phyloP scores from a whole-genome alignment of 192 early-diverging fungal genomes.

The Dissophora ornata region DNA sequence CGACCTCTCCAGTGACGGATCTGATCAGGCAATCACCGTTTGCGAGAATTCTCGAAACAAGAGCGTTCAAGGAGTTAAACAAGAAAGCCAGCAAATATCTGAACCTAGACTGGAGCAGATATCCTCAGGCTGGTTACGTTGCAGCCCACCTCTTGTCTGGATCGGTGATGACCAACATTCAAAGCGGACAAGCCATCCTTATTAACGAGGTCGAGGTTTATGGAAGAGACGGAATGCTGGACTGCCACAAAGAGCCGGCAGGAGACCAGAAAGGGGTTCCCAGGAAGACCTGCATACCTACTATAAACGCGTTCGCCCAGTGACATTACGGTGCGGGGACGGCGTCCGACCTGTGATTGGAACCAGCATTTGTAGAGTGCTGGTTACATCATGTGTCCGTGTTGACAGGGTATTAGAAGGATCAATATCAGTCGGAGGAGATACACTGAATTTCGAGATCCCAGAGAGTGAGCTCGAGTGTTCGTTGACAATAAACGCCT shows the following conservation, averaged over 20 bases:
- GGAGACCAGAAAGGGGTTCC: slow-evolving; percentile 1
- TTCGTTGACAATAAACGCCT: slow-evolving; percentile 1
- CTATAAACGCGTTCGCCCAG: slow-evolving; percentile 8
- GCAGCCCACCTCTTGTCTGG: slow-evolving; percentile 5
- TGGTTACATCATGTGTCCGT: background rate
- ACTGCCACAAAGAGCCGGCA: slow-evolving; percentile 1
- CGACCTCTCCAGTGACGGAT: background rate
- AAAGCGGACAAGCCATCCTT: background rate
- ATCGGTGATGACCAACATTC: background rate
- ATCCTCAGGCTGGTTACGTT: slow-evolving; percentile 2
- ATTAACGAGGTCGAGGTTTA: slow-evolving; percentile 10
- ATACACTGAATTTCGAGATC: background rate
- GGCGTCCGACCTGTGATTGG: slow-evolving; percentile 9
- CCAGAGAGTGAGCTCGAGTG: slow-evolving; percentile 3
- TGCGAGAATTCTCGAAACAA: background rate
- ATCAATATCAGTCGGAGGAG: background rate
- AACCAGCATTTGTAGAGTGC: background rate
- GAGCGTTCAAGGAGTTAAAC: background rate
- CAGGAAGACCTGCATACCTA: slow-evolving; percentile 1
- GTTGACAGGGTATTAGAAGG: background rate
- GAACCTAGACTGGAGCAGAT: slow-evolving; percentile 5
- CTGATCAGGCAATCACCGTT: background rate
- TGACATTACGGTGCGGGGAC: slow-evolving; percentile 4
- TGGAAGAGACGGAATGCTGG: slow-evolving; percentile 8
- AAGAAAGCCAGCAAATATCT: background rate